Evolutionary conservation across 257 asterid genomes (phyloP).

Genomic region (Euphrasia confusa): DNA sequence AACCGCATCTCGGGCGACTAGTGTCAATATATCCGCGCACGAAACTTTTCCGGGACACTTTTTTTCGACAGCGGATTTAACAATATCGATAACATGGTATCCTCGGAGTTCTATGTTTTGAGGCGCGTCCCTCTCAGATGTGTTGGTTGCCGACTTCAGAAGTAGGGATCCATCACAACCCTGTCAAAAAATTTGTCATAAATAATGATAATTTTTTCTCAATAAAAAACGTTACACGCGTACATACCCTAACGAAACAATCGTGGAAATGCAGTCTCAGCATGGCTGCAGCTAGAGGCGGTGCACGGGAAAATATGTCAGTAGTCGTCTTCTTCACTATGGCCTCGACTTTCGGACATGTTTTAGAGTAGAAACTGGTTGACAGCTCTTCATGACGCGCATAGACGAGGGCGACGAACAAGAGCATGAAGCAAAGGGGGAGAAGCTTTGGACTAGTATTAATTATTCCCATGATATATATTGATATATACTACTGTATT

Average conservation of each 20-base stretch:
- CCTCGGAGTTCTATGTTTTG: slow-evolving; percentile 56
- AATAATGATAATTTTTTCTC: too few species aligned
- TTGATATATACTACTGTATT: too few species aligned
- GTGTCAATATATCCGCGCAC: slow-evolving; percentile 60
- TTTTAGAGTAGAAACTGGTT: slow-evolving; percentile 29
- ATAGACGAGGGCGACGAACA: neutral
- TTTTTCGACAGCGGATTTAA: slow-evolving; percentile 48
- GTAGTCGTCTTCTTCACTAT: slow-evolving; percentile 35
- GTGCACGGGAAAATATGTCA: slow-evolving; percentile 28
- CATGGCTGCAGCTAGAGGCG: slow-evolving; percentile 52
- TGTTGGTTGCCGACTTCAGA: slow-evolving; percentile 35
- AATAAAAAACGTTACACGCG: neutral
- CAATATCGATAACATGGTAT: slow-evolving; percentile 57
- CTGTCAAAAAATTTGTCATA: slow-evolving; percentile 18
- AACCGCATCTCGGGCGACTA: slow-evolving; percentile 62
- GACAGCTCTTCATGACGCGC: slow-evolving; percentile 31
- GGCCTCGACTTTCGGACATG: slow-evolving; percentile 40
- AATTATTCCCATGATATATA: slow-evolving; percentile 26
- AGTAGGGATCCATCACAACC: slow-evolving; percentile 72
- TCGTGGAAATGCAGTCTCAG: slow-evolving; percentile 70
- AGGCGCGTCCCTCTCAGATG: slow-evolving; percentile 52
- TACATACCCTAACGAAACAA: slow-evolving; percentile 54
- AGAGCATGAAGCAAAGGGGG: slow-evolving; percentile 20
- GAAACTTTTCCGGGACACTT: slow-evolving; percentile 53
- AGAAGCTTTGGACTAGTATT: slow-evolving; percentile 16